Evolutionary conservation across 805 yeast genomes (phyloP).

Genomic region (Starmerella cellae): DNA sequence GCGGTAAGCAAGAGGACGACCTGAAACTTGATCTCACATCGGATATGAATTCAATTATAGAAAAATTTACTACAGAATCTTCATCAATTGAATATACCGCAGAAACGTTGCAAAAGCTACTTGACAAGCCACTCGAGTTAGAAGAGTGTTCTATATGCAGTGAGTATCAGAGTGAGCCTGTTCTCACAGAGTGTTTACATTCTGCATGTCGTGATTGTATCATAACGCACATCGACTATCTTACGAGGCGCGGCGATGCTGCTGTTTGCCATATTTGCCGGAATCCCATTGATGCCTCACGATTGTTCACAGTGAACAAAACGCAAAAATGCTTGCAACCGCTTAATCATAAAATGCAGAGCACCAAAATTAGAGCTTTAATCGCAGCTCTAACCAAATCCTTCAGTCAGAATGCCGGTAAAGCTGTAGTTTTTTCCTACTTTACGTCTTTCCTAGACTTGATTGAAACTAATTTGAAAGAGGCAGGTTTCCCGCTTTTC

Average conservation of each 20-base stretch:
- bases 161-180: slow-evolving; percentile 45
- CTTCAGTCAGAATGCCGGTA: slow-evolving; percentile 43
- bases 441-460: slow-evolving; percentile 72
- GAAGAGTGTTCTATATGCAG: slow-evolving; percentile 82
- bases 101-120: slow-evolving; percentile 23
- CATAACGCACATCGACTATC: slow-evolving; percentile 60
- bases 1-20: slow-evolving; percentile 3
- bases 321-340: slow-evolving; percentile 22
- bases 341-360: slow-evolving; percentile 26
- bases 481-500: slow-evolving; percentile 39
- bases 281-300: slow-evolving; percentile 35
- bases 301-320: slow-evolving; percentile 34
- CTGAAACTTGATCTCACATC: slow-evolving; percentile 9
- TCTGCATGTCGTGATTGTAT: slow-evolving; percentile 63
- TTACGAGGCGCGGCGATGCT: slow-evolving; percentile 34
- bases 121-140: slow-evolving; percentile 24
- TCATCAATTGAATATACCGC: slow-evolving; percentile 13
- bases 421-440: slow-evolving; percentile 80
- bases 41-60: slow-evolving; percentile 7
- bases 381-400: slow-evolving; percentile 29
- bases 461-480: slow-evolving; percentile 47
- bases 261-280: slow-evolving; percentile 73
- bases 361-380: slow-evolving; percentile 15
- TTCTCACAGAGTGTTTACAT: slow-evolving; percentile 71
- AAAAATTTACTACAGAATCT: slow-evolving; percentile 4